Base-by-base conservation (phyloP, 1,284 basidiomycete species). In the Ceratobasidium sp. region DNA sequence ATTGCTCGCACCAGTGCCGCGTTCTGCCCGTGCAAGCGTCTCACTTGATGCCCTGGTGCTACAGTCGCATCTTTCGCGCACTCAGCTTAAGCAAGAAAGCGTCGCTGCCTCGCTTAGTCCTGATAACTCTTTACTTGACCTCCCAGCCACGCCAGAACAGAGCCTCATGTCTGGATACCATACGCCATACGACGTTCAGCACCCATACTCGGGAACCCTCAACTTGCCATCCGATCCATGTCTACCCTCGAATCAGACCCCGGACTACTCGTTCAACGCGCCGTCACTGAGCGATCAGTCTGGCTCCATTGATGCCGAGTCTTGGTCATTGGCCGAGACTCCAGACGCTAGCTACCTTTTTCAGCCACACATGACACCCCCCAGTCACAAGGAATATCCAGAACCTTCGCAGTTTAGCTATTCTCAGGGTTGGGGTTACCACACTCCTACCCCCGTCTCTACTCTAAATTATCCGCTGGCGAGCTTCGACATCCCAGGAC, bases 351-450 rank as follows among this genome's bases (percentile, higher is more conserved):
- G 47, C 29, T 19, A 41, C 41, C 24, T 22, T 53, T 45, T 69
- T 24, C 64, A 51, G 48, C 45, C 31, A n/a, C 54, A 71, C 41
- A 54, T 54, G 44, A 31, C 33, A 45, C 45, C 67, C 27, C 47
- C 44, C 7, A 45, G 33, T 22, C 54, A 71, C 54, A 71, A 71
- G 56, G 56, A 48, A n/a, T 29, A 56, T 11, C 33, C 66, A 24
- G 60, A 63, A 11, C 19, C 44, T 24, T 31, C 60, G 36, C 67
- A 71, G 33, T 24, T 71, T 48, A 54, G 27, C 54, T 60, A 71
- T 41, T 53, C 50, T 60, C 67, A 71, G 67, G 67, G 67, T 60
- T 71, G 67, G 67, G 56, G 47, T 50, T 71, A 71, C 36, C 59
- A 59, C n/a, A 71, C 29, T 45, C 56, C 54, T 44, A 24, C 51